Conservation (phyloP, 2,329 filamentous ascomycete species). For the Fusarium sp. region DNA sequence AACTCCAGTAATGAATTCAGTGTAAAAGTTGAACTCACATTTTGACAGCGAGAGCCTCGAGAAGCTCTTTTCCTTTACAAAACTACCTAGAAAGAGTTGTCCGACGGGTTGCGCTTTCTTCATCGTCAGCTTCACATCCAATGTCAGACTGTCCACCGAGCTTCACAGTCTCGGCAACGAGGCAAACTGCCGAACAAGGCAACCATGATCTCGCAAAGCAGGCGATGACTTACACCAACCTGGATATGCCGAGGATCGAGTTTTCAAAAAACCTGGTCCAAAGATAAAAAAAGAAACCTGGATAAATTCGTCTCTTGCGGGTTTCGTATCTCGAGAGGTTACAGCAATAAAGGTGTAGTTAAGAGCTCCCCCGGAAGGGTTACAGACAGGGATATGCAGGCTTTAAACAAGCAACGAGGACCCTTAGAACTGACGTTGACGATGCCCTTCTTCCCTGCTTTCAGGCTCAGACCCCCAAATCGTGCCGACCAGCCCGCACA, state of each 20-base stretch:
- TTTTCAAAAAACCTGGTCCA: not conserved
- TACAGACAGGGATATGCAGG: conserved; percentile 42
- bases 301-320: too few relatives aligned
- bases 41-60: conserved; percentile 15
- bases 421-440: conserved; percentile 45
- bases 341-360: conserved; percentile 23
- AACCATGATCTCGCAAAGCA: not conserved
- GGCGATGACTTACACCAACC: conserved; percentile 31
- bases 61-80: not conserved
- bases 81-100: conserved; percentile 16
- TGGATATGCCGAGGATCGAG: conserved; percentile 14
- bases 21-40: conserved; percentile 43
- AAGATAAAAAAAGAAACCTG: too few relatives aligned
- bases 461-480: conserved; percentile 3
- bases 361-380: conserved; percentile 22
- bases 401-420: conserved; percentile 42
- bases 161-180: conserved; percentile 4
- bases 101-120: conserved; percentile 33
- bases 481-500: conserved; percentile 1
- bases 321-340: conserved; percentile 17
- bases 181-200: conserved; percentile 3
- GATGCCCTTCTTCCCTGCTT: conserved; percentile 45
- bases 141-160: not conserved
- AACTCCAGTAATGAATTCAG: not conserved
- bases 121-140: conserved; percentile 32